These are phyloP conservation scores for Serendipita indica DNA, from an alignment of 768 basidiomycete species.

Conservation along the genomic window DNA sequence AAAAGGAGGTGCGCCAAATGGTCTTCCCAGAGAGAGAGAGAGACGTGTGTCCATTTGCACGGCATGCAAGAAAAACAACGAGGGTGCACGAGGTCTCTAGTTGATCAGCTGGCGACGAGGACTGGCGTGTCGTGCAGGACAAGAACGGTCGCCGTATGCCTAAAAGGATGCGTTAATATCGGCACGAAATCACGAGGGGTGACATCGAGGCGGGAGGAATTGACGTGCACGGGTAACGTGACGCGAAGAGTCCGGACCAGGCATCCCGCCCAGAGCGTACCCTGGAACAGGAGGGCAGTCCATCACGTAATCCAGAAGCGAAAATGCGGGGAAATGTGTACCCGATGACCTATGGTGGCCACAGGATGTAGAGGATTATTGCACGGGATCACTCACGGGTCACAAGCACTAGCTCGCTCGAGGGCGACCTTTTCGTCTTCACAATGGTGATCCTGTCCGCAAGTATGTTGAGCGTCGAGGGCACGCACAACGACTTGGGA, in stretches of 20 bases:
- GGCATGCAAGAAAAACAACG: neutral
- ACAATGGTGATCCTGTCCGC: constrained; percentile 21
- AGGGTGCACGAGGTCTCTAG: neutral
- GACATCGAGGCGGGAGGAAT: no score
- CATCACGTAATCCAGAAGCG: neutral
- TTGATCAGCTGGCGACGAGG: constrained; percentile 6
- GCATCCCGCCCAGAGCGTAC: no score
- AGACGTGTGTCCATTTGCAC: no score
- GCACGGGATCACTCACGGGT: neutral
- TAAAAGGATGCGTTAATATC: constrained; percentile 5
- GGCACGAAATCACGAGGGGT: neutral
- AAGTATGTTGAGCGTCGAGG: constrained; percentile 16
- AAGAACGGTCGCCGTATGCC: constrained; percentile 10
- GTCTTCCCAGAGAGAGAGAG: neutral
- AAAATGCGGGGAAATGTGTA: no score
- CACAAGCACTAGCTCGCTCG: neutral
- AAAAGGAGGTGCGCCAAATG: neutral
- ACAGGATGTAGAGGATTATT: neutral
- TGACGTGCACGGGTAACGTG: no score
- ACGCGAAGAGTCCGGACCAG: no score
- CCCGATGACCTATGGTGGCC: neutral
- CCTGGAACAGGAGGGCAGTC: neutral
- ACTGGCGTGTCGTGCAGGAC: constrained; percentile 9
- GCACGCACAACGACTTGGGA: constrained; percentile 45
- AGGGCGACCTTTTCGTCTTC: neutral